Evolutionary conservation across 495 filamentous ascomycete genomes (phyloP).

Genomic region (Neurospora sp.): DNA sequence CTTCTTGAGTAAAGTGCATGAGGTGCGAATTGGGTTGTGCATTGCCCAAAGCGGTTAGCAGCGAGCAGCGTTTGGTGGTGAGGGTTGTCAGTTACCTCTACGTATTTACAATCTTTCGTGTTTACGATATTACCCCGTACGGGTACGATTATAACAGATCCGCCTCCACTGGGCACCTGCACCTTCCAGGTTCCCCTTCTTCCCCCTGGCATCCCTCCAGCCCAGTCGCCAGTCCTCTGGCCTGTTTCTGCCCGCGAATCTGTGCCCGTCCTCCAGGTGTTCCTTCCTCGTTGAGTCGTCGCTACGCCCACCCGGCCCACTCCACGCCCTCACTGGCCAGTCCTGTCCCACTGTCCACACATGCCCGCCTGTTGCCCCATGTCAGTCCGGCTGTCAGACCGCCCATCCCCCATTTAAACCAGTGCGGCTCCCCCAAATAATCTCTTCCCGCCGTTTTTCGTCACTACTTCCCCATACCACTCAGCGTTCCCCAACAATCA

Average conservation of each 20-base stretch:
- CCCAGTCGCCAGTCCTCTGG: slow-evolving; percentile 10
- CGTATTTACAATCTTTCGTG: background rate
- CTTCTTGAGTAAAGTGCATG: background rate
- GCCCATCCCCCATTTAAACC: slow-evolving; percentile 27
- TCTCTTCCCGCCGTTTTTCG: slow-evolving; percentile 13
- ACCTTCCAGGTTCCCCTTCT: slow-evolving; percentile 7
- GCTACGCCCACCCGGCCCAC: slow-evolving; percentile 8
- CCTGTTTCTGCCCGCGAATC: background rate
- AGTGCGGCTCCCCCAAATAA: slow-evolving; percentile 23
- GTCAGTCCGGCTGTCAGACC: slow-evolving; percentile 13
- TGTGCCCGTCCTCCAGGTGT: slow-evolving; percentile 2
- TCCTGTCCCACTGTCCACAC: slow-evolving; percentile 13
- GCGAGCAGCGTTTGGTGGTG: background rate
- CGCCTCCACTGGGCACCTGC: slow-evolving; percentile 7
- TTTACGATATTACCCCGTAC: background rate
- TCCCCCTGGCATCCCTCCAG: slow-evolving; percentile 9
- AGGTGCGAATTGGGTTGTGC: background rate
- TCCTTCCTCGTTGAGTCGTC: slow-evolving; percentile 19
- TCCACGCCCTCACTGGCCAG: slow-evolving; percentile 2
- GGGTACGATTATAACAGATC: background rate
- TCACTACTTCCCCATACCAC: slow-evolving; percentile 23
- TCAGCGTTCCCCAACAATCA: slow-evolving; percentile 17
- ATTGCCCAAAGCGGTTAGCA: background rate
- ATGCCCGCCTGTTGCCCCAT: slow-evolving; percentile 8
- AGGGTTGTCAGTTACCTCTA: background rate